phyloP scores from a whole-genome alignment of 2,329 filamentous ascomycete genomes.

The Alternaria sp. region DNA sequence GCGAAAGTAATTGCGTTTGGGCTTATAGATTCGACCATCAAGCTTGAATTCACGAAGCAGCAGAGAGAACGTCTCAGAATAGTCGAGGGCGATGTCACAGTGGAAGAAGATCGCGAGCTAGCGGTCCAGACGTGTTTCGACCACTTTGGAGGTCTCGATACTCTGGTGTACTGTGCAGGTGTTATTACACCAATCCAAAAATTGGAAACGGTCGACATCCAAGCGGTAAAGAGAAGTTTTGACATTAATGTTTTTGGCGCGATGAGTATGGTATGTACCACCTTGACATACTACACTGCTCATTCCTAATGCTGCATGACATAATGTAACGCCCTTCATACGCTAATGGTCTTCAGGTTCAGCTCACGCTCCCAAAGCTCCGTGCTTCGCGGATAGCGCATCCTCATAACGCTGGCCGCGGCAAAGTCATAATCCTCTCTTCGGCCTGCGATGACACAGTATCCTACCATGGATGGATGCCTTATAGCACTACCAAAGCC shows the following conservation, averaged over 20 bases:
- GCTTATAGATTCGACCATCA: slow-evolving; percentile 11
- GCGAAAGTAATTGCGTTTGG: slow-evolving; percentile 14
- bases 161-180: slow-evolving; percentile 32
- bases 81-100: slow-evolving; percentile 15
- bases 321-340: not conserved
- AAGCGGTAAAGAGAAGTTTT: slow-evolving; percentile 23
- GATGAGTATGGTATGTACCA: slow-evolving; percentile 28
- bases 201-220: slow-evolving; percentile 26
- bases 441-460: slow-evolving; percentile 30
- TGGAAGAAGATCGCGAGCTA: slow-evolving; percentile 8
- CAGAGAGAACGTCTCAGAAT: slow-evolving; percentile 12
- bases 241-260: slow-evolving; percentile 36
- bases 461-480: slow-evolving; percentile 33
- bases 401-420: slow-evolving; percentile 25
- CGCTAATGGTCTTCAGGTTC: slow-evolving; percentile 11
- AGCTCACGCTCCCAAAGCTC: slow-evolving; percentile 28
- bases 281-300: not conserved
- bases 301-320: not conserved
- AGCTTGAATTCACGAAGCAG: slow-evolving; percentile 13
- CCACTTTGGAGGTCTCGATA: slow-evolving; percentile 27
- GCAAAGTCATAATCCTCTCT: slow-evolving; percentile 28
- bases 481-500: slow-evolving; percentile 36
- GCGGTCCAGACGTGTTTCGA: slow-evolving; percentile 22
- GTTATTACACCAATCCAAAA: slow-evolving; percentile 31
- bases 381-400: slow-evolving; percentile 16